phyloP scores from a whole-genome alignment of 2,329 filamentous ascomycete species.

The Davidsoniella neocaledoniae region DNA sequence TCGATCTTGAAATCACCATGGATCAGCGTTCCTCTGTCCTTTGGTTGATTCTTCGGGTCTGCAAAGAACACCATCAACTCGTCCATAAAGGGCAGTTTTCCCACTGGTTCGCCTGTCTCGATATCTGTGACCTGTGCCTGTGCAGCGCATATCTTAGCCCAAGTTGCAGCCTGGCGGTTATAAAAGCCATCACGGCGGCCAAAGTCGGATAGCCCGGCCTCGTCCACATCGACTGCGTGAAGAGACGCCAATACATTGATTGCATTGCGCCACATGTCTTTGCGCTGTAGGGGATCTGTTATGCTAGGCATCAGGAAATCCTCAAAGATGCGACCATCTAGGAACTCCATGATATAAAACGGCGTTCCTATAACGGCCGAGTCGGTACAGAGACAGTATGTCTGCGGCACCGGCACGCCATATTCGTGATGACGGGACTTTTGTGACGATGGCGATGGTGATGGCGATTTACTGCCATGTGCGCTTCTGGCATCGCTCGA shows the following conservation, averaged over 20 bases:
- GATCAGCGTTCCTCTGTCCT: constrained; percentile 62
- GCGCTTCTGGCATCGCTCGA: constrained; percentile 33
- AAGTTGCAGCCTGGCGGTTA: constrained; percentile 68
- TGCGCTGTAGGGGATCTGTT: constrained; percentile 44
- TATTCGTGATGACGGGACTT: not conserved
- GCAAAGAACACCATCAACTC: constrained; percentile 67
- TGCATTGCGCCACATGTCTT: constrained; percentile 72
- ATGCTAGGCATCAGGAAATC: constrained; percentile 68
- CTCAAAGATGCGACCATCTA: constrained; percentile 85
- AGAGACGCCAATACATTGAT: constrained; percentile 70
- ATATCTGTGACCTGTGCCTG: constrained; percentile 63
- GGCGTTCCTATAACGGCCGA: constrained; percentile 63
- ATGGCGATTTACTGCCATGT: no score
- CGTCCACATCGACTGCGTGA: constrained; percentile 53
- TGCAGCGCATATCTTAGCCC: constrained; percentile 57
- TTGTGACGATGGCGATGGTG: no score
- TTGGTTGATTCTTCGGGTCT: constrained; percentile 51
- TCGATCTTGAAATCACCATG: constrained; percentile 97
- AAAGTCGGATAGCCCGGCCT: constrained; percentile 54
- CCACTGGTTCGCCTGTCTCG: constrained; percentile 61
- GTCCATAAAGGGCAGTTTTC: constrained; percentile 66
- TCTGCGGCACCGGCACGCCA: constrained; percentile 62
- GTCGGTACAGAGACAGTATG: constrained; percentile 78
- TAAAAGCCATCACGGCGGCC: constrained; percentile 69
- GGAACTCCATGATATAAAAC: constrained; percentile 95